Conservation (phyloP, 441 rosid genomes). For the Melastoma candidum region DNA sequence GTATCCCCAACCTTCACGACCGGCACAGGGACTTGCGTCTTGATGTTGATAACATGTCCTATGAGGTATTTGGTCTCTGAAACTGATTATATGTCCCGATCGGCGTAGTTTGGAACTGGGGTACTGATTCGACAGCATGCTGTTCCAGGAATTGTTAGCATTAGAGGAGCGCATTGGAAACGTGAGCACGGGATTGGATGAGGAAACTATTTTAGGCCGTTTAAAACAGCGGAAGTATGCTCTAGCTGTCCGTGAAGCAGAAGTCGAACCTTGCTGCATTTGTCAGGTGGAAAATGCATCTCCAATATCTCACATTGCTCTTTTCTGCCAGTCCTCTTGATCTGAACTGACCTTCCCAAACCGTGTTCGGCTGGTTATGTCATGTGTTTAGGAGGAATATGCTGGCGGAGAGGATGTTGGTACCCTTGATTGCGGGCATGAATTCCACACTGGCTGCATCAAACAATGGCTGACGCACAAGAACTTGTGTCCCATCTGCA, state of each 20-base stretch:
- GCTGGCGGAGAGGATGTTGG: no score
- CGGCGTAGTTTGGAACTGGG: no score
- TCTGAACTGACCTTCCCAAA: no score
- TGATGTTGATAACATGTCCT: conserved; percentile 28
- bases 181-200: conserved; percentile 16
- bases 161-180: conserved; percentile 20
- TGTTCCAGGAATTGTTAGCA: conserved; percentile 16
- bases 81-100: no score
- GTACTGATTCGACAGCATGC: no score
- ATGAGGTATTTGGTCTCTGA: conserved; percentile 18
- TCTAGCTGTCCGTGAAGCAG: not conserved
- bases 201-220: conserved; percentile 12
- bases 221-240: conserved; percentile 13
- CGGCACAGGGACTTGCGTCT: conserved; percentile 29
- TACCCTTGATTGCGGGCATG: no score
- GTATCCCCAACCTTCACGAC: conserved; percentile 16
- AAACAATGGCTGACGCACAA: no score
- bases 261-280: conserved; percentile 18
- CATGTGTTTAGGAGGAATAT: no score
- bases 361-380: no score
- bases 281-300: conserved; percentile 16
- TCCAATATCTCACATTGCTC: not conserved
- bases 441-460: no score
- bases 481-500: no score
- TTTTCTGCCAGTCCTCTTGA: no score